phyloP scores from a whole-genome alignment of 2,329 filamentous ascomycete genomes.

The Chrysosporium keratinophilum region DNA sequence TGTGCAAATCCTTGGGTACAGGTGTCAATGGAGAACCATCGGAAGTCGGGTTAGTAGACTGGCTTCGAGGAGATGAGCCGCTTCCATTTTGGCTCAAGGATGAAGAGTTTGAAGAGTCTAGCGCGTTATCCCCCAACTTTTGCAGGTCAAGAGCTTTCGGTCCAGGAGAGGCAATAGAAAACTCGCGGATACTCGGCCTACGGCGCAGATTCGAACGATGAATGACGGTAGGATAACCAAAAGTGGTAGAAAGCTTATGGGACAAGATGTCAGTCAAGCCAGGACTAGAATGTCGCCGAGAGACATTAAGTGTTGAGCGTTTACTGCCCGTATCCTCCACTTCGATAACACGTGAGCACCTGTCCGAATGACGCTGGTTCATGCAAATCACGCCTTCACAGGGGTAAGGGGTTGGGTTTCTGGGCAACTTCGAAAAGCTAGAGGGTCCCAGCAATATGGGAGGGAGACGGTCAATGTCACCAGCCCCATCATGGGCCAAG shows the following conservation, averaged over 20 bases:
- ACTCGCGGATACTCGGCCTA: constrained; percentile 23
- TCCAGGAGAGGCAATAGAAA: constrained; percentile 21
- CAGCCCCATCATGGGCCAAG: background rate
- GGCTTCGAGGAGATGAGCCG: constrained; percentile 23
- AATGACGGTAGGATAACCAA: constrained; percentile 34
- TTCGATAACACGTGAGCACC: background rate
- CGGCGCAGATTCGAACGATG: constrained; percentile 28
- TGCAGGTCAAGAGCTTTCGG: constrained; percentile 11
- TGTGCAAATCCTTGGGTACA: background rate
- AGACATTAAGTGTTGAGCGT: constrained; percentile 3
- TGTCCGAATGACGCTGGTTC: background rate
- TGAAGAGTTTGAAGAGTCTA: constrained; percentile 29
- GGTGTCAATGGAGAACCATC: constrained; percentile 23
- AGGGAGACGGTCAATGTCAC: background rate
- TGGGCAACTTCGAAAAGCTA: background rate
- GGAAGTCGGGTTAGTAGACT: constrained; percentile 30
- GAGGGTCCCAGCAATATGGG: background rate
- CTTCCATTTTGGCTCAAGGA: constrained; percentile 22
- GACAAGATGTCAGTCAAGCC: constrained; percentile 28
- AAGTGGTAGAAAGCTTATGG: constrained; percentile 30
- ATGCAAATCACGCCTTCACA: background rate
- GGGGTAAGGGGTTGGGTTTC: background rate
- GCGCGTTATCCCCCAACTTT: constrained; percentile 23
- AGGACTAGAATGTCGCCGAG: constrained; percentile 21
- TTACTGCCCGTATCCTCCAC: background rate